phyloP scores from a whole-genome alignment of 1,139 yeast genomes.

The Yamadazyma pseudoaaseri region DNA sequence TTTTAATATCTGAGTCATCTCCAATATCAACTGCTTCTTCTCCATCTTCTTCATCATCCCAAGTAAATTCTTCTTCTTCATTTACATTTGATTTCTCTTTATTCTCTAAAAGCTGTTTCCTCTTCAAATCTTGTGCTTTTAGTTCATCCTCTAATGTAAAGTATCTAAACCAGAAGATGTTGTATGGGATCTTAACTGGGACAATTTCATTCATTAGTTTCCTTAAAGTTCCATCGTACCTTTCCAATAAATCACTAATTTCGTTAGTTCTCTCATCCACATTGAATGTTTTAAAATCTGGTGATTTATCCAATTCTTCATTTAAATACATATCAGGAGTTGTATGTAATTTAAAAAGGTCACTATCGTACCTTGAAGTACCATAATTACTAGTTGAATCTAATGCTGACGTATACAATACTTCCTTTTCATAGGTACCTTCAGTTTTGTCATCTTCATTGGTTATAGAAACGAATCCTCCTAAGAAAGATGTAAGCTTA shows the following conservation, averaged over 20 bases:
- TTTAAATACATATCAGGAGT: slow-evolving; percentile 18
- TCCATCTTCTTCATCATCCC: slow-evolving; percentile 66
- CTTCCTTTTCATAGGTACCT: slow-evolving; percentile 19
- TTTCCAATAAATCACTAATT: slow-evolving; percentile 47
- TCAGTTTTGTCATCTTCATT: slow-evolving; percentile 14
- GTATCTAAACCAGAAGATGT: slow-evolving; percentile 75
- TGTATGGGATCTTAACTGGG: slow-evolving; percentile 59
- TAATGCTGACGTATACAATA: slow-evolving; percentile 21
- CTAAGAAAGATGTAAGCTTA: slow-evolving; percentile 58
- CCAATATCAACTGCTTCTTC: slow-evolving; percentile 28
- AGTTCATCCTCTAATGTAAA: slow-evolving; percentile 56
- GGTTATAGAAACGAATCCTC: slow-evolving; percentile 46
- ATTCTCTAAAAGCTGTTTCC: slow-evolving; percentile 57
- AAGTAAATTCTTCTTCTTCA: slow-evolving; percentile 47
- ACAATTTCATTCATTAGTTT: slow-evolving; percentile 64
- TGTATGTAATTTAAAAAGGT: slow-evolving; percentile 42
- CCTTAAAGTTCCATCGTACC: slow-evolving; percentile 51
- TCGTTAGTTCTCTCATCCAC: slow-evolving; percentile 52
- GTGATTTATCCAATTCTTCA: slow-evolving; percentile 17
- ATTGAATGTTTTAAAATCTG: slow-evolving; percentile 37
- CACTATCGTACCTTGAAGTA: slow-evolving; percentile 40
- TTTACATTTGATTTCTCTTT: slow-evolving; percentile 30
- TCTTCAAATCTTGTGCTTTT: slow-evolving; percentile 60
- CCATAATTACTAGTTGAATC: slow-evolving; percentile 34
- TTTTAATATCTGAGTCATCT: slow-evolving; percentile 27